phyloP scores from a whole-genome alignment of 306 rosid genomes.

The Purshia tridentata region DNA sequence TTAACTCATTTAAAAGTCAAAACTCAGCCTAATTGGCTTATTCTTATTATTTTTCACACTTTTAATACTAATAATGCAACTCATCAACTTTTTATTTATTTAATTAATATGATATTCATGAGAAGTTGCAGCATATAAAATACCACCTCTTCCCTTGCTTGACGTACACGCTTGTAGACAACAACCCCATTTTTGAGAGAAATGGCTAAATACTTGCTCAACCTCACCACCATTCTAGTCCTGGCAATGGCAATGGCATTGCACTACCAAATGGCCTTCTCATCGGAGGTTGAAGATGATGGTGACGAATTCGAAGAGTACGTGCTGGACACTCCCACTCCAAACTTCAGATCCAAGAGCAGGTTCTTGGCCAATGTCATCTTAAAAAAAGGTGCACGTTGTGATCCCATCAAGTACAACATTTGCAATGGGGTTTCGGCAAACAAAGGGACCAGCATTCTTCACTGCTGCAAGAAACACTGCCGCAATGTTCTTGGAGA shows the following conservation, averaged over 20 bases:
- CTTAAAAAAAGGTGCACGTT: constrained; percentile 44
- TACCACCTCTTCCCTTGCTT: constrained; percentile 7
- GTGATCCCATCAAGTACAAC: constrained; percentile 32
- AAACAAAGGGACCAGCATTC: constrained; percentile 51
- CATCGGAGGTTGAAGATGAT: constrained; percentile 19
- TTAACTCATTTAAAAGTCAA: not conserved
- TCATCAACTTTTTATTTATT: not conserved
- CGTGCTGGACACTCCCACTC: constrained; percentile 35
- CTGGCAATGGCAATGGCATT: constrained; percentile 15
- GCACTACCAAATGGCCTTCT: constrained; percentile 22
- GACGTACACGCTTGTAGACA: not conserved
- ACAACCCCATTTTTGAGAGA: constrained; percentile 1
- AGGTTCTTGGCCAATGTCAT: constrained; percentile 39
- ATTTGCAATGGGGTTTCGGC: constrained; percentile 58
- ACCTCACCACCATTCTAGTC: constrained; percentile 47
- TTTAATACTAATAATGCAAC: not conserved
- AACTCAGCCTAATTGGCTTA: not conserved
- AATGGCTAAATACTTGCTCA: constrained; percentile 48
- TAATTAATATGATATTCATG: not conserved
- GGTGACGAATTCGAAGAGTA: constrained; percentile 26
- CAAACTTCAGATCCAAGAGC: constrained; percentile 41
- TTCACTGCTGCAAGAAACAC: constrained; percentile 68
- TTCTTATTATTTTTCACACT: not conserved
- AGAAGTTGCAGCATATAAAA: constrained; percentile 11
- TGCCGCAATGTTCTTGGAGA: constrained; percentile 61